Evolutionary conservation across 2,329 filamentous ascomycete genomes (phyloP).

Genomic region (Fusarium chaquense): DNA sequence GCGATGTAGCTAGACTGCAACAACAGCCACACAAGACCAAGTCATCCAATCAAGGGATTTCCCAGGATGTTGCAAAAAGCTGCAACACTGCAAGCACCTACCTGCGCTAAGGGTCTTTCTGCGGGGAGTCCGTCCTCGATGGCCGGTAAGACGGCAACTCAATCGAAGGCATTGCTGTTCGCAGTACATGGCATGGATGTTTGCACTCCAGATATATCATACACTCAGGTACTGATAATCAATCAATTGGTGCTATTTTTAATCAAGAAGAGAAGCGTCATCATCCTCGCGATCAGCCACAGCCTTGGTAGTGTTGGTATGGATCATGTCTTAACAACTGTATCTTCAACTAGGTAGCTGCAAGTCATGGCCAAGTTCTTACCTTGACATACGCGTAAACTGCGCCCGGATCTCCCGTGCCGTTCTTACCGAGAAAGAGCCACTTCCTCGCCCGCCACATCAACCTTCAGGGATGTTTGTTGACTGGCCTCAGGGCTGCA

Average conservation of each 20-base stretch:
- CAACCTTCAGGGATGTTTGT: neutral
- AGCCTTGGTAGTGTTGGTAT: neutral
- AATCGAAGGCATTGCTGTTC: constrained; percentile 1
- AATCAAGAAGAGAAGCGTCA: constrained; percentile 1
- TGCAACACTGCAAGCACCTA: neutral
- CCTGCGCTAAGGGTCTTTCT: constrained; percentile 5
- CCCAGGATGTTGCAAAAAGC: neutral
- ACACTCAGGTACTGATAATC: neutral
- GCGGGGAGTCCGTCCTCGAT: constrained; percentile 7
- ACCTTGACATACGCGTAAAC: constrained; percentile 13
- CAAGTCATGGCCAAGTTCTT: constrained; percentile 23
- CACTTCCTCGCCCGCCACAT: neutral
- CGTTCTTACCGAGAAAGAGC: constrained; percentile 27
- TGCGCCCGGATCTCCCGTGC: constrained; percentile 19
- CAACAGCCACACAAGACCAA: neutral
- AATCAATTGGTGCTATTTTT: constrained; percentile 15
- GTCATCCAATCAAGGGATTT: constrained; percentile 18
- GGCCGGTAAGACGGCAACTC: constrained; percentile 31
- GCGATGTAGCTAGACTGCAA: constrained; percentile 16
- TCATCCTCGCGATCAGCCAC: neutral
- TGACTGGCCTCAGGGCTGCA: neutral
- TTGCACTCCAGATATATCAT: neutral
- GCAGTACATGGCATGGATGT: neutral
- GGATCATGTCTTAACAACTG: neutral
- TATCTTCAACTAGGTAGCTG: neutral